phyloP scores from a whole-genome alignment of 2,329 filamentous ascomycete genomes.

The Madurella fahalii region DNA sequence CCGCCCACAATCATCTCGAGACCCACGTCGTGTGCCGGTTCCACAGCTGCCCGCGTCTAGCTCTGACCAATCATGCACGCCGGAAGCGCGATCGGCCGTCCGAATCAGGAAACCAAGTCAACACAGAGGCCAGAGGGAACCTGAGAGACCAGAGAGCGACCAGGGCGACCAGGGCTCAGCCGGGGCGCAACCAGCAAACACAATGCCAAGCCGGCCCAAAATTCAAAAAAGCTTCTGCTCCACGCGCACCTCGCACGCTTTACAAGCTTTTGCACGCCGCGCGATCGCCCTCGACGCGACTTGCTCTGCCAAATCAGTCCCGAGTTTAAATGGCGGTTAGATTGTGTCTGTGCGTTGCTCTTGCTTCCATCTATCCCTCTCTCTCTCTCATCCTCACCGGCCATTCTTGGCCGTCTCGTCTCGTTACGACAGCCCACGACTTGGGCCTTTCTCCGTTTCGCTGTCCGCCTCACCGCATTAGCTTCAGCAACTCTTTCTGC shows the following conservation, averaged over 20 bases:
- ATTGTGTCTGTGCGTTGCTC: neutral
- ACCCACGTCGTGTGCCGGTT: slow-evolving; percentile 15
- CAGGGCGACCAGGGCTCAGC: too few relatives aligned
- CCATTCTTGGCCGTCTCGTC: too few relatives aligned
- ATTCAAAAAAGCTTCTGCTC: slow-evolving; percentile 2
- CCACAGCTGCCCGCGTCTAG: slow-evolving; percentile 16
- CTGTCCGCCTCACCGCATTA: too few relatives aligned
- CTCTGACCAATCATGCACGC: slow-evolving; percentile 13
- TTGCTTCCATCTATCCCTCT: neutral
- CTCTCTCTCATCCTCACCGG: neutral
- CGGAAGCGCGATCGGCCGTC: slow-evolving; percentile 12
- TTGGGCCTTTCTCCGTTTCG: too few relatives aligned
- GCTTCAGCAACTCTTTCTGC: neutral
- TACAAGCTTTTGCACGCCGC: too few relatives aligned
- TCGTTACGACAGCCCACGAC: too few relatives aligned
- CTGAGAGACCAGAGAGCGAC: too few relatives aligned
- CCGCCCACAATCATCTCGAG: slow-evolving; percentile 8
- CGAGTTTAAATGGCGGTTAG: neutral
- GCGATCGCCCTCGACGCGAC: neutral
- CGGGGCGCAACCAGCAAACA: neutral
- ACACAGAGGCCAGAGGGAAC: slow-evolving; percentile 8
- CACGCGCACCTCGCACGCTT: neutral
- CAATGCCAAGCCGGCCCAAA: slow-evolving; percentile 11
- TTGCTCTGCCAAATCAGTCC: neutral
- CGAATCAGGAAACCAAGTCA: slow-evolving; percentile 20